Evolutionary conservation across 2,329 filamentous ascomycete species (phyloP).

Genomic region (Alternaria conjuncta): DNA sequence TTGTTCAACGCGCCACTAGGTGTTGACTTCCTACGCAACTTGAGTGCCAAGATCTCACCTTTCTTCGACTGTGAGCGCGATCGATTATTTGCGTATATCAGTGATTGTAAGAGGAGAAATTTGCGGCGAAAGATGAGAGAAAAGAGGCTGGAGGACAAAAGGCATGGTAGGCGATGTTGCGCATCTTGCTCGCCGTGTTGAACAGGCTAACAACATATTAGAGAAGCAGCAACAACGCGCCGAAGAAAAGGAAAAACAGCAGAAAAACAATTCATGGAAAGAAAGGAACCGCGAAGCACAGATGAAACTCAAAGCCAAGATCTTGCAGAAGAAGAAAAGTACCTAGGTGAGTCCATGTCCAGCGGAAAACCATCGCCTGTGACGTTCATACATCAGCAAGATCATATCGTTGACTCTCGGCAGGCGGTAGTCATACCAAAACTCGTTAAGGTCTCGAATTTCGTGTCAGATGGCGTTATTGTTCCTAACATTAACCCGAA

Average conservation of each 20-base stretch:
- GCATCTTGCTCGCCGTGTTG: background rate
- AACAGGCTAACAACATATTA: background rate
- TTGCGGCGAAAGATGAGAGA: background rate
- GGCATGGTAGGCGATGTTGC: background rate
- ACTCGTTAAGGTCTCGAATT: background rate
- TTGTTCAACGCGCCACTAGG: background rate
- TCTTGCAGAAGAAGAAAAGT: background rate
- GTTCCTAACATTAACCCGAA: background rate
- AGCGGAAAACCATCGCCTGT: background rate
- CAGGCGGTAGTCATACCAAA: background rate
- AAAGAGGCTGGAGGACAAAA: background rate
- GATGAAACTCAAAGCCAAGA: background rate
- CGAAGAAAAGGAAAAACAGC: background rate
- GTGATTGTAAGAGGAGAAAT: rapidly evolving
- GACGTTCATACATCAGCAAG: background rate
- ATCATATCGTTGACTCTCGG: background rate
- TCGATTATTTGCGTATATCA: background rate
- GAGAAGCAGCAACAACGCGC: background rate
- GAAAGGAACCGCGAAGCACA: background rate
- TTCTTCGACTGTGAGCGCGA: background rate
- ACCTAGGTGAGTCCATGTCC: background rate
- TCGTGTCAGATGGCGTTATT: background rate
- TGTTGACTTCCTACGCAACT: background rate
- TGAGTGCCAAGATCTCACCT: background rate
- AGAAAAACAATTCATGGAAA: background rate